Percentiles rank a stretch among this genome's conserved stretches.
These are phyloP conservation scores for Kurtzmaniella quercitrusa DNA, from an alignment of 1,139 yeast genomes.

Conservation along the genomic window DNA sequence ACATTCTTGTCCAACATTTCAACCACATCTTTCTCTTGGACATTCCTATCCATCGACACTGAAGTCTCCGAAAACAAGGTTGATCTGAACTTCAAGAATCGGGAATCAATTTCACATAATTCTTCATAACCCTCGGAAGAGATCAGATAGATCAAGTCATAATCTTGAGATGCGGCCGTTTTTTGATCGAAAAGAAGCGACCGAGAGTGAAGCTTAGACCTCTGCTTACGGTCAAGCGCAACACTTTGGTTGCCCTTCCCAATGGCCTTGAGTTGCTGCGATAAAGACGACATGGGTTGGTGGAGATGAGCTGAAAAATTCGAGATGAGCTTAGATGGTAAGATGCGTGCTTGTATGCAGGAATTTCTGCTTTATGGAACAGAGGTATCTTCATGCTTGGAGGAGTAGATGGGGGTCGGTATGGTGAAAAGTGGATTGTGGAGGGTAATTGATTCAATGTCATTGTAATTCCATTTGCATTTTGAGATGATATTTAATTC, in stretches of 20 bases:
- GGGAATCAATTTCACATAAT: constrained; percentile 63
- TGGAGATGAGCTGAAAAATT: neutral
- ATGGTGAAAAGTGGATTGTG: no score
- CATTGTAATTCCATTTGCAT: no score
- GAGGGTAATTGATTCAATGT: no score
- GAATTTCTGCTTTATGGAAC: neutral
- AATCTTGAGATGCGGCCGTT: constrained; percentile 90
- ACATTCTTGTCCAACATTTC: constrained; percentile 71
- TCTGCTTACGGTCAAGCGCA: constrained; percentile 79
- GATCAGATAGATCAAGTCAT: constrained; percentile 69
- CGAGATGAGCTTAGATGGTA: constrained; percentile 1
- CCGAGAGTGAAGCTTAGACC: constrained; percentile 83
- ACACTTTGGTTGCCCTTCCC: constrained; percentile 64
- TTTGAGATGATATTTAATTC: no score
- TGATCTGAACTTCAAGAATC: constrained; percentile 64
- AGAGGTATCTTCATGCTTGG: no score
- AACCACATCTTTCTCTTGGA: constrained; percentile 71
- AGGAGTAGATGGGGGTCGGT: no score
- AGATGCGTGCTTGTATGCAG: neutral
- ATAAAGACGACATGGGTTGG: constrained; percentile 53
- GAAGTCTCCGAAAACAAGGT: constrained; percentile 83
- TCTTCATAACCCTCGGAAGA: constrained; percentile 77
- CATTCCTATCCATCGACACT: constrained; percentile 71
- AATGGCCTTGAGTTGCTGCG: constrained; percentile 75
- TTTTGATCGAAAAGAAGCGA: constrained; percentile 84